Evolutionary conservation across 768 basidiomycete species (phyloP).

Genomic region (Lactifluus rugatus): DNA sequence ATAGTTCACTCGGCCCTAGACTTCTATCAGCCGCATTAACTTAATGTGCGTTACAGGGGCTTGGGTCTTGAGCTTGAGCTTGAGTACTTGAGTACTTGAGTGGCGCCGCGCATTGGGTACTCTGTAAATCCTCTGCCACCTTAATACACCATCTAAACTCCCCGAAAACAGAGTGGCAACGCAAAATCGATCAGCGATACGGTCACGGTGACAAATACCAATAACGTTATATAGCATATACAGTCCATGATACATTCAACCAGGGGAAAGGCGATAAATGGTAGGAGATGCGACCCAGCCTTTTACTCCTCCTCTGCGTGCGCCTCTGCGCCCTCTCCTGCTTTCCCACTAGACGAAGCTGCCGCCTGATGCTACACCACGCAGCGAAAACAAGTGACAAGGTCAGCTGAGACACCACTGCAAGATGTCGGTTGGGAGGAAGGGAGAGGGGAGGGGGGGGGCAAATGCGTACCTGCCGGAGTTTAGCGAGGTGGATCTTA

Average conservation of each 20-base stretch:
- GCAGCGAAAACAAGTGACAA: background rate
- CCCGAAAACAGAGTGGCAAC: too few species aligned
- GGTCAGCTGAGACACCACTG: background rate
- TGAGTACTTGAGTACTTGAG: too few species aligned
- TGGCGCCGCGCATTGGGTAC: too few species aligned
- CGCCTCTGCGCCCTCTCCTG: conserved; percentile 5
- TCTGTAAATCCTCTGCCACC: too few species aligned
- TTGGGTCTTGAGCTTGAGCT: too few species aligned
- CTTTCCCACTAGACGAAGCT: conserved; percentile 18
- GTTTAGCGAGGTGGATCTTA: conserved; percentile 86
- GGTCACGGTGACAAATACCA: conserved; percentile 10
- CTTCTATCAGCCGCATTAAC: too few species aligned
- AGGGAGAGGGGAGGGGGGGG: too few species aligned
- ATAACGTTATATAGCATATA: conserved; percentile 17
- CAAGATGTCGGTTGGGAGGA: background rate
- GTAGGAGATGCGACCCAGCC: background rate
- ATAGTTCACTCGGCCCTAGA: too few species aligned
- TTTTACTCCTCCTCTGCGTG: conserved; percentile 15
- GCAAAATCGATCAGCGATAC: background rate
- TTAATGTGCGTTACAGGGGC: too few species aligned
- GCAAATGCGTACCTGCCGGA: conserved; percentile 52
- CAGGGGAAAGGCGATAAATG: too few species aligned
- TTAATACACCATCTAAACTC: too few species aligned
- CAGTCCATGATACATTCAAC: conserved; percentile 12
- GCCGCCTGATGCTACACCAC: conserved; percentile 17